phyloP scores from a whole-genome alignment of 768 basidiomycete species.

The Podaxis carcinomalis region DNA sequence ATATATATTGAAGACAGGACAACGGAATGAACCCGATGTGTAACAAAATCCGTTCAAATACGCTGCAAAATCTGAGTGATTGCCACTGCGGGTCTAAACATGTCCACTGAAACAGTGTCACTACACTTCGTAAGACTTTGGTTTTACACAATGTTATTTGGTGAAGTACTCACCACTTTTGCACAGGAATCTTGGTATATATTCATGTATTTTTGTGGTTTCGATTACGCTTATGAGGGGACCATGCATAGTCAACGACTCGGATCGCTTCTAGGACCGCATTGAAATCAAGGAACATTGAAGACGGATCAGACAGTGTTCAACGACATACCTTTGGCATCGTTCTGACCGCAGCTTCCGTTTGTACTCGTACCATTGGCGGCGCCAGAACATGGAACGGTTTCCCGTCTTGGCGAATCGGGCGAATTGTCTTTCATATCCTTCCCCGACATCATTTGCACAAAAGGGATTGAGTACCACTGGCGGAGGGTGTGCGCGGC shows the following conservation, averaged over 20 bases:
- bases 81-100: background rate
- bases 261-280: background rate
- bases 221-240: background rate
- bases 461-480: slow-evolving; percentile 23
- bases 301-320: background rate
- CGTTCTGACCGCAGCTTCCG: background rate
- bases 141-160: background rate
- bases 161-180: background rate
- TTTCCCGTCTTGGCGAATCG: background rate
- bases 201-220: background rate
- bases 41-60: too few species aligned
- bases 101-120: background rate
- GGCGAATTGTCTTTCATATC: background rate
- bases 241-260: background rate
- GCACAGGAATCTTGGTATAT: background rate
- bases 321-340: background rate
- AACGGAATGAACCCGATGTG: too few species aligned
- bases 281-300: background rate
- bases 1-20: too few species aligned
- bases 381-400: background rate
- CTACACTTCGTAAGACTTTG: background rate
- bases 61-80: background rate
- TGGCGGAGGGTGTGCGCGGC: slow-evolving; percentile 39
- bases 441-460: background rate
- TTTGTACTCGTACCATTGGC: background rate